Percentiles rank a stretch among this genome's conserved stretches.
Conservation (phyloP, 305 asterid species). For the Fraxinus nigra region DNA sequence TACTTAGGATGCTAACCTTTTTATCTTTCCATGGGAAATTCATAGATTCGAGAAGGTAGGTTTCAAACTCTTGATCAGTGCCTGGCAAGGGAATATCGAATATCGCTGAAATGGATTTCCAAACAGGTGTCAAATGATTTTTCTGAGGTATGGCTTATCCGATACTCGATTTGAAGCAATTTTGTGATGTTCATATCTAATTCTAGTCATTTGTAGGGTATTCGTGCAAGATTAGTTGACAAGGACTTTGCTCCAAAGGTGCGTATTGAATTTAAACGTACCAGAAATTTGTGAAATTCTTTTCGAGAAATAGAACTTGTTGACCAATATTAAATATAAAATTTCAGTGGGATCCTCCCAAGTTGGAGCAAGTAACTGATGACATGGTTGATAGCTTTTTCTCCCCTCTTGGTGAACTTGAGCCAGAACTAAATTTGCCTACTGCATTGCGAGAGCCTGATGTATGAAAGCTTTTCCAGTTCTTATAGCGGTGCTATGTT, state of each 20-base stretch:
- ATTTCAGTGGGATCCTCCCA: slow-evolving; percentile 73
- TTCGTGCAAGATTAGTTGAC: slow-evolving; percentile 87
- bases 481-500: not conserved
- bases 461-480: slow-evolving; percentile 32
- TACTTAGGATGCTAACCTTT: slow-evolving; percentile 5
- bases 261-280: slow-evolving; percentile 15
- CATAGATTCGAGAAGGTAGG: slow-evolving; percentile 88
- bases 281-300: not conserved
- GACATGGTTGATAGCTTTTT: slow-evolving; percentile 68
- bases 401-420: slow-evolving; percentile 58
- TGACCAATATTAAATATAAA: not conserved
- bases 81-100: slow-evolving; percentile 74
- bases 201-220: slow-evolving; percentile 50
- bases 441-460: slow-evolving; percentile 81
- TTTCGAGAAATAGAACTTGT: not conserved
- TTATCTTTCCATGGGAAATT: slow-evolving; percentile 21
- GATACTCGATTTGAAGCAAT: not conserved
- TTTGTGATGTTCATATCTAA: not conserved
- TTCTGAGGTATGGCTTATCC: slow-evolving; percentile 54
- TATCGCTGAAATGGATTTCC: slow-evolving; percentile 68
- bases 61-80: slow-evolving; percentile 92
- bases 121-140: slow-evolving; percentile 61
- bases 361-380: slow-evolving; percentile 68
- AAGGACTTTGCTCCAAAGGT: slow-evolving; percentile 98
- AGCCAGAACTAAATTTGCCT: slow-evolving; percentile 75